These are phyloP conservation scores for Candolleomyces aberdarensis DNA, from an alignment of 768 basidiomycete genomes.

Conservation along the genomic window DNA sequence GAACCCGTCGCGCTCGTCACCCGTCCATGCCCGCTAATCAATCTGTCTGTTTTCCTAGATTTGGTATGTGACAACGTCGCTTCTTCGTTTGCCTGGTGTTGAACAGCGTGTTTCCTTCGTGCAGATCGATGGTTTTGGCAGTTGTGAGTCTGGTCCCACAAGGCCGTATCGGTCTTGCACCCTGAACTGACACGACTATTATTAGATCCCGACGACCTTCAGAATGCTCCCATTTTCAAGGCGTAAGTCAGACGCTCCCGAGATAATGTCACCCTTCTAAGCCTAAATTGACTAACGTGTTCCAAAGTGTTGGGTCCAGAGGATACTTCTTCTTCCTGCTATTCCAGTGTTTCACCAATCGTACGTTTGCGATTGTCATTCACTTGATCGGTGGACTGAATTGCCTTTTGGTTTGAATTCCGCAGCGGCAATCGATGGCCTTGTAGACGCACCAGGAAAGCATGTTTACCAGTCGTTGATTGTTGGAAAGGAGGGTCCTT, in stretches of 20 bases:
- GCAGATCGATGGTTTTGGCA: slow-evolving; percentile 78
- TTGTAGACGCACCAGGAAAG: slow-evolving; percentile 52
- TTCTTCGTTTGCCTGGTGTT: not conserved
- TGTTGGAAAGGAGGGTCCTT: slow-evolving; percentile 74
- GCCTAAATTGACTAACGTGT: not conserved
- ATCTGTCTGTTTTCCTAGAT: slow-evolving; percentile 2
- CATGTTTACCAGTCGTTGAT: slow-evolving; percentile 73
- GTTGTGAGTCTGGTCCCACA: slow-evolving; percentile 50
- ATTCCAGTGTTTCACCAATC: slow-evolving; percentile 90
- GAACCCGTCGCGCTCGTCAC: slow-evolving; percentile 15
- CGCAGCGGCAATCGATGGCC: slow-evolving; percentile 71
- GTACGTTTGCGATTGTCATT: slow-evolving; percentile 29
- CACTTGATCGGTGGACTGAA: not conserved
- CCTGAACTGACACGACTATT: slow-evolving; percentile 1
- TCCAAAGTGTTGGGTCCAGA: slow-evolving; percentile 67
- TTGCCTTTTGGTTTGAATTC: not conserved
- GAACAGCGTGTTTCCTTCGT: not conserved
- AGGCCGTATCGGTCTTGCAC: no score
- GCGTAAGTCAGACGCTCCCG: slow-evolving; percentile 39
- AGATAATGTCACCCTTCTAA: not conserved
- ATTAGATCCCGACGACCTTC: slow-evolving; percentile 78
- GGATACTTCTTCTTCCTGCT: slow-evolving; percentile 92
- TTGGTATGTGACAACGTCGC: slow-evolving; percentile 1
- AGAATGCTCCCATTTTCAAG: slow-evolving; percentile 68
- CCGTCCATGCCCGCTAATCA: slow-evolving; percentile 1